Conservation (phyloP, 495 filamentous ascomycete genomes). For the Evernia prunastri region DNA sequence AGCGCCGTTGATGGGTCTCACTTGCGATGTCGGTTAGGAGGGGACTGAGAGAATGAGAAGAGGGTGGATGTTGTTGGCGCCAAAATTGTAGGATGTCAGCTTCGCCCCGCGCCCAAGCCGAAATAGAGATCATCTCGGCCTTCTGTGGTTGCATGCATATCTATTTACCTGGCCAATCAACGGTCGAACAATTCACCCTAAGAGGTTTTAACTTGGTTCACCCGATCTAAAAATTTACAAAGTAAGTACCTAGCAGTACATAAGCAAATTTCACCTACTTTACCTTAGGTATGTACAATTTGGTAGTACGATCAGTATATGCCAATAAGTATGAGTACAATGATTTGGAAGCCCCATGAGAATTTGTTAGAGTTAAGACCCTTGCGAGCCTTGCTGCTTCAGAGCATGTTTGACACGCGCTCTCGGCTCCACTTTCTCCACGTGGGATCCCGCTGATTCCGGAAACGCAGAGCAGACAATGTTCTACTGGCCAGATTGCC, state of each 20-base stretch:
- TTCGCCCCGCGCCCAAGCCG: neutral
- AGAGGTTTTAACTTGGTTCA: neutral
- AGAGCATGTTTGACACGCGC: neutral
- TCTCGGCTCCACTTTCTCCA: neutral
- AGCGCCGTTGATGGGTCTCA: neutral
- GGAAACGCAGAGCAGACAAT: too few relatives aligned
- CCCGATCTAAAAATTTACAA: too few relatives aligned
- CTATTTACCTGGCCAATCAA: conserved; percentile 1
- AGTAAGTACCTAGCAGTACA: too few relatives aligned
- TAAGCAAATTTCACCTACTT: too few relatives aligned
- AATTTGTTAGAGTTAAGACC: too few relatives aligned
- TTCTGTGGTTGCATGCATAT: neutral
- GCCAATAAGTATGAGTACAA: too few relatives aligned
- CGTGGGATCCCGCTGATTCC: too few relatives aligned
- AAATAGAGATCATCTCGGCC: neutral
- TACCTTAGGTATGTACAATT: too few relatives aligned
- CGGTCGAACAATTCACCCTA: neutral
- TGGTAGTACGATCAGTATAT: too few relatives aligned
- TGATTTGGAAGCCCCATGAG: neutral
- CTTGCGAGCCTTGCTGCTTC: too few relatives aligned
- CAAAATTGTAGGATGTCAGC: neutral
- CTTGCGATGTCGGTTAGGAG: neutral
- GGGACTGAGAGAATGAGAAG: neutral
- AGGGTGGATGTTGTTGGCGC: neutral
- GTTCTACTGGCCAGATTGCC: too few relatives aligned